Evolutionary conservation across 768 basidiomycete genomes (phyloP).

Genomic region (Dentipellis fragilis): DNA sequence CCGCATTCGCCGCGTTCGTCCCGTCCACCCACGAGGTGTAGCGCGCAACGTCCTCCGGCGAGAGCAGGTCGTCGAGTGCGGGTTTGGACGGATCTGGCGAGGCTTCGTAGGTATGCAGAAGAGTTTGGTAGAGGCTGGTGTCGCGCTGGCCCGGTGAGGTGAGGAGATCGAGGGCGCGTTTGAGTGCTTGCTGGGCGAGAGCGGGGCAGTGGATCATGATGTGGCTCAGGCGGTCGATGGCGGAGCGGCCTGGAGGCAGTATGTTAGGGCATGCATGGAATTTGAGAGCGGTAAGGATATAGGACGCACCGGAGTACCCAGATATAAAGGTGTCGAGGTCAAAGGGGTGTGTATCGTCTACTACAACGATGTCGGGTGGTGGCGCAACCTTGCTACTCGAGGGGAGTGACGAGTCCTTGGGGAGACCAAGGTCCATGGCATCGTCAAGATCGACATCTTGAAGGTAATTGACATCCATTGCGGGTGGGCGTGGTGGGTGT

Average conservation of each 20-base stretch:
- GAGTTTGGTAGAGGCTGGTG: slow-evolving; percentile 42
- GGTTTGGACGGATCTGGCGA: slow-evolving; percentile 13
- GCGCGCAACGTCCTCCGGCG: slow-evolving; percentile 39
- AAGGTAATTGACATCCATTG: slow-evolving; percentile 5
- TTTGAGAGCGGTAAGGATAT: neutral
- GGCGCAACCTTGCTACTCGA: slow-evolving; percentile 2
- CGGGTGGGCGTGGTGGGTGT: no score
- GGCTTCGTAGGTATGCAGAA: slow-evolving; percentile 47
- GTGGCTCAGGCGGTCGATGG: slow-evolving; percentile 63
- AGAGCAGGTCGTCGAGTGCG: slow-evolving; percentile 28
- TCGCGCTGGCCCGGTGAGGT: slow-evolving; percentile 49
- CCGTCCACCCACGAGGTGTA: slow-evolving; percentile 56
- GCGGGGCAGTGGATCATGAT: slow-evolving; percentile 56
- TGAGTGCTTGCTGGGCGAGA: slow-evolving; percentile 64
- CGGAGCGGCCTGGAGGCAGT: slow-evolving; percentile 47
- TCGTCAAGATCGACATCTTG: slow-evolving; percentile 5
- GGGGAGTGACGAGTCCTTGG: slow-evolving; percentile 1
- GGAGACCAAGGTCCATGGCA: neutral
- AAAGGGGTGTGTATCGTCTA: slow-evolving; percentile 79
- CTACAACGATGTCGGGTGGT: slow-evolving; percentile 11
- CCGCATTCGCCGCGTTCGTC: slow-evolving; percentile 48
- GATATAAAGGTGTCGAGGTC: slow-evolving; percentile 76
- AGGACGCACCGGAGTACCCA: slow-evolving; percentile 58
- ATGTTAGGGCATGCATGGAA: neutral
- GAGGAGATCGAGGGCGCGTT: slow-evolving; percentile 54